Base-by-base conservation (phyloP, 1,139 yeast genomes). In the Arxiozyma bovina region DNA sequence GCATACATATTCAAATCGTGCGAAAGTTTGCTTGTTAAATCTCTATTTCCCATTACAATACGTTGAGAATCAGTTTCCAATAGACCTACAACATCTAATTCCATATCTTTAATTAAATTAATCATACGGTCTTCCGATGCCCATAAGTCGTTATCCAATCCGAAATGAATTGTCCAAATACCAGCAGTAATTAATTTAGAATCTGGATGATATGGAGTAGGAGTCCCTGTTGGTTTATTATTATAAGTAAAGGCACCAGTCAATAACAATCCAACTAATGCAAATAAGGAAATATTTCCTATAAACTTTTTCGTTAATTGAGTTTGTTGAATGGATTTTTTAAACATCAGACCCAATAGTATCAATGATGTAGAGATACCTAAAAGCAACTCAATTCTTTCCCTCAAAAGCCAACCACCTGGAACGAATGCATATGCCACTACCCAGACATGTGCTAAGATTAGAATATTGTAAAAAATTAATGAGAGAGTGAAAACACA, bases 341-440 rank as follows among this genome's bases (percentile, higher is more conserved):
- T 55, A 21, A 58, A 49, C 2, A 61, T 38, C 3, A 72, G 57
- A 17, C 79, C 77, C 12, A 69, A 47, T 1, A 75, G 73, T 50
- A 83, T 67, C 40, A 75, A 63, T 1, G 74, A 64, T 49, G 85
- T 81, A 56, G 86, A 78, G 4, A 74, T 61, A 6, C 77, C 77
- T 51, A 89, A 70, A 3, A 93, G 80, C 47, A 87, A 70, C 69
- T 90, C 96, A 5, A 93, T 83, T 67, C 96, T 80, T 71, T 93
- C 99, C 66, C 99, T 81, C 55, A 93, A 75, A 30, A 87, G 61
- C 66, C 85, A 85, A 5, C 99, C 99, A 58, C 88, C 93, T 18
- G 99, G 99, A 52, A 93, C 99, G 73, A 93, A 93, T 0, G 99
- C 99, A 70, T 93, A 93, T 0, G 99, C 99, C 45, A 93, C 99